Evolutionary conservation across 306 rosid genomes (phyloP).

Genomic region (Cercis canadensis): DNA sequence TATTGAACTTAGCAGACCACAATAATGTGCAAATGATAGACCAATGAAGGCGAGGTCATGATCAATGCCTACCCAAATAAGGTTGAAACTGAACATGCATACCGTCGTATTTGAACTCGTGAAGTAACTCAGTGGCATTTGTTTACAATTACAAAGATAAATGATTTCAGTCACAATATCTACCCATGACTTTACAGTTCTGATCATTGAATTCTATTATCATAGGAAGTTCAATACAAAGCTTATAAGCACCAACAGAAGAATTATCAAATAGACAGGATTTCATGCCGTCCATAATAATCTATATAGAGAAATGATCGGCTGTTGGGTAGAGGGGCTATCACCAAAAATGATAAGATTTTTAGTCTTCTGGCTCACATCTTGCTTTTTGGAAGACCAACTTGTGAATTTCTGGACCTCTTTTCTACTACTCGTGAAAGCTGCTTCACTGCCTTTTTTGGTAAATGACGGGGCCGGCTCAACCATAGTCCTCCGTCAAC

Average conservation of each 20-base stretch:
- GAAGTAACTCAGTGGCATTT: no score
- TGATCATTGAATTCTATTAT: background rate
- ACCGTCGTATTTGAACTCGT: no score
- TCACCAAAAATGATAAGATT: background rate
- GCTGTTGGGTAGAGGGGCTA: constrained; percentile 1
- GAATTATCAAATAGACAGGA: constrained; percentile 5
- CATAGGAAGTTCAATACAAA: constrained; percentile 11
- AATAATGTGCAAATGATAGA: no score
- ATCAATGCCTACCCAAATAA: no score
- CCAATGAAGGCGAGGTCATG: no score
- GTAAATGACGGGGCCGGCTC: constrained; percentile 80
- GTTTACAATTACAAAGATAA: no score
- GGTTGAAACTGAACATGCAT: no score
- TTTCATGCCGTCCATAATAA: constrained; percentile 1
- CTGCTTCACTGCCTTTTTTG: constrained; percentile 79
- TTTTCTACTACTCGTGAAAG: constrained; percentile 81
- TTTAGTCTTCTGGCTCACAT: constrained; percentile 45
- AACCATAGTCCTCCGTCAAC: constrained; percentile 96
- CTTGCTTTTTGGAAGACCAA: constrained; percentile 83
- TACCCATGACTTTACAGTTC: background rate
- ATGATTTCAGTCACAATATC: background rate
- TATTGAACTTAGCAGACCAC: no score
- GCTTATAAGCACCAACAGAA: background rate
- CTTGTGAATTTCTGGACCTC: constrained; percentile 64
- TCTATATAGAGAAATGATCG: constrained; percentile 4